These are phyloP conservation scores for Wickerhamomyces ciferrii DNA, from an alignment of 805 yeast genomes.

Conservation along the genomic window DNA sequence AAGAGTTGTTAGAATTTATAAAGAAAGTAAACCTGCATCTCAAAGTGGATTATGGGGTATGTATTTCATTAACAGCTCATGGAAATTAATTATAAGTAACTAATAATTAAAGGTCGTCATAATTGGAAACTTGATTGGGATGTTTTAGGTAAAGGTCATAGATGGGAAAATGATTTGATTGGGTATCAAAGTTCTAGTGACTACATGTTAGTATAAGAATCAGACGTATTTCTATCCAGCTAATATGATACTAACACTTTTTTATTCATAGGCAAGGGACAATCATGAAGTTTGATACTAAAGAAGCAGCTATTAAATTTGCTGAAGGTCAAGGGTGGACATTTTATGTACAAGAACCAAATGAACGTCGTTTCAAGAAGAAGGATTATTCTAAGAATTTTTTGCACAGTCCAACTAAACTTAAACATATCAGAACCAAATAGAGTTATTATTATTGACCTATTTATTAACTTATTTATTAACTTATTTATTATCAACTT, in stretches of 20 bases:
- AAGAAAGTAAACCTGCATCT: conserved; percentile 76
- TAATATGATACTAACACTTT: conserved; percentile 1
- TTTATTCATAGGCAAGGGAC: conserved; percentile 47
- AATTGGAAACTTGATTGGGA: conserved; percentile 88
- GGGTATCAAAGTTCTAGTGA: conserved; percentile 81
- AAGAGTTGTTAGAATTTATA: conserved; percentile 71
- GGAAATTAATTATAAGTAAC: no score
- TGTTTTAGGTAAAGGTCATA: conserved; percentile 63
- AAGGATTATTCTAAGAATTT: conserved; percentile 75
- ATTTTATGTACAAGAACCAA: conserved; percentile 78
- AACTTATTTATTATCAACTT: neutral
- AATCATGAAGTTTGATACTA: conserved; percentile 63
- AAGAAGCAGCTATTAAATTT: conserved; percentile 72
- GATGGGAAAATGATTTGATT: conserved; percentile 88
- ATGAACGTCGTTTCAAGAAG: conserved; percentile 63
- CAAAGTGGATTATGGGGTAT: conserved; percentile 53
- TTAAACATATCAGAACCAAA: conserved; percentile 80
- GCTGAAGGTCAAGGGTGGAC: conserved; percentile 87
- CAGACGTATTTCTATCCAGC: neutral
- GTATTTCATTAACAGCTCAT: conserved; percentile 1
- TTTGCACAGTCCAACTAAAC: conserved; percentile 59
- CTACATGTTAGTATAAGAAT: conserved; percentile 44
- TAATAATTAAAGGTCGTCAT: conserved; percentile 21
- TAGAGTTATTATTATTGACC: conserved; percentile 25
- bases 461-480: neutral